These are phyloP conservation scores for Nadsonia starkeyi-henricii DNA, from an alignment of 1,139 yeast genomes.

Conservation along the genomic window DNA sequence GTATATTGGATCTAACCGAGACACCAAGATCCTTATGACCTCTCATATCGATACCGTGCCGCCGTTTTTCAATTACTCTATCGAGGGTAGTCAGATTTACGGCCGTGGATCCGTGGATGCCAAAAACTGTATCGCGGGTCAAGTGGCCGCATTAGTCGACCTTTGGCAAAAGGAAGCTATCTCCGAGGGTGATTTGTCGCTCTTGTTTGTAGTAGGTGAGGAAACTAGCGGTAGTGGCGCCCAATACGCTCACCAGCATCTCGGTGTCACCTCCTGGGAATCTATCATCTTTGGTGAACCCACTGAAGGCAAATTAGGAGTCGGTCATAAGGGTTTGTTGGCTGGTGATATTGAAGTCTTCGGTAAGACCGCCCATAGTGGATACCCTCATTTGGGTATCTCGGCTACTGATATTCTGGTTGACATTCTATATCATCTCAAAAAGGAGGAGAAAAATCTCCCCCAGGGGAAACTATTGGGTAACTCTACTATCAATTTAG, in stretches of 20 bases:
- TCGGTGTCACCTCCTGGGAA: constrained; percentile 39
- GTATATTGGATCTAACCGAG: constrained; percentile 32
- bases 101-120: constrained; percentile 64
- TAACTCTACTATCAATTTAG: constrained; percentile 48
- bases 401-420: constrained; percentile 47
- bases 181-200: constrained; percentile 39
- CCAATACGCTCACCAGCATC: constrained; percentile 28
- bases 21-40: constrained; percentile 40
- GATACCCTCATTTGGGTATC: constrained; percentile 56
- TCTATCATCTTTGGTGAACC: constrained; percentile 63
- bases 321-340: constrained; percentile 53
- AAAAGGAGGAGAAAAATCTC: constrained; percentile 20
- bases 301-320: constrained; percentile 53
- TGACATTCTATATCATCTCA: constrained; percentile 33
- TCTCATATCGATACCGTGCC: constrained; percentile 67
- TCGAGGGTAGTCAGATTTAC: constrained; percentile 36
- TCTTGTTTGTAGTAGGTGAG: constrained; percentile 57
- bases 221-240: constrained; percentile 54
- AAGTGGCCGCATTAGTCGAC: constrained; percentile 38
- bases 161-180: constrained; percentile 28
- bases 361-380: constrained; percentile 55
- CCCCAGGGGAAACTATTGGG: constrained; percentile 46
- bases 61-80: constrained; percentile 41
- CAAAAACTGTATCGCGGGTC: constrained; percentile 54
- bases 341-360: constrained; percentile 30